Percentiles rank a stretch among this genome's conserved stretches.
phyloP scores from a whole-genome alignment of 352 stramenopile species.

The Phytophthora kernoviae region DNA sequence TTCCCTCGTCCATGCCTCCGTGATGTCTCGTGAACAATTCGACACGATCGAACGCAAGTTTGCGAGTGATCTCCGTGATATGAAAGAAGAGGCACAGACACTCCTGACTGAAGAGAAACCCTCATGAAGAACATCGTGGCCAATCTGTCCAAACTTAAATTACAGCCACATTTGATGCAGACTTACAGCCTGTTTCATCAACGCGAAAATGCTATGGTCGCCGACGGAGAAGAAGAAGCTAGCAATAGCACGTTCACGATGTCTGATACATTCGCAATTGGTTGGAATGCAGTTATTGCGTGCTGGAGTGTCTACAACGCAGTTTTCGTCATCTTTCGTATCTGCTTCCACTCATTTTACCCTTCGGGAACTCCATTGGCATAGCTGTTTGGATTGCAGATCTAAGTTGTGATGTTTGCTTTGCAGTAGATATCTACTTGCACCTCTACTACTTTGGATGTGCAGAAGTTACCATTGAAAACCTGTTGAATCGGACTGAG shows the following conservation, averaged over 20 bases:
- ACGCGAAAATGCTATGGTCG: slow-evolving; percentile 24
- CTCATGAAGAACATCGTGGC: slow-evolving; percentile 31
- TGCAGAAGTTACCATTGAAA: slow-evolving; percentile 38
- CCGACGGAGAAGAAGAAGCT: slow-evolving; percentile 4
- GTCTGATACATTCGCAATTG: slow-evolving; percentile 11
- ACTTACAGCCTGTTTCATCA: slow-evolving; percentile 58
- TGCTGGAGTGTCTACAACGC: slow-evolving; percentile 63
- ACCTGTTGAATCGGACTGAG: slow-evolving; percentile 44
- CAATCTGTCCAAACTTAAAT: slow-evolving; percentile 48
- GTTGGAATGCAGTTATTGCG: slow-evolving; percentile 53
- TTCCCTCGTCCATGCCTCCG: slow-evolving; percentile 48
- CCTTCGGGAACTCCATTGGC: slow-evolving; percentile 11
- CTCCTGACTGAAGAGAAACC: slow-evolving; percentile 41
- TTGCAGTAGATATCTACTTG: slow-evolving; percentile 53
- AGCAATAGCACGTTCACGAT: slow-evolving; percentile 15
- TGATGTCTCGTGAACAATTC: slow-evolving; percentile 62
- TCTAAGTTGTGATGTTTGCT: slow-evolving; percentile 42
- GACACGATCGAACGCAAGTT: slow-evolving; percentile 59
- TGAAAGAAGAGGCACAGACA: slow-evolving; percentile 39
- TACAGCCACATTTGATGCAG: slow-evolving; percentile 48
- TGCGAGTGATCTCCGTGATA: slow-evolving; percentile 46
- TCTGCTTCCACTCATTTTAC: slow-evolving; percentile 52
- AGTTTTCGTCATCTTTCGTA: slow-evolving; percentile 62
- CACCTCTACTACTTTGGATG: slow-evolving; percentile 71
- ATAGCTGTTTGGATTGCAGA: slow-evolving; percentile 20